phyloP scores from a whole-genome alignment of 2,329 filamentous ascomycete genomes.

The Didymella lethalis region DNA sequence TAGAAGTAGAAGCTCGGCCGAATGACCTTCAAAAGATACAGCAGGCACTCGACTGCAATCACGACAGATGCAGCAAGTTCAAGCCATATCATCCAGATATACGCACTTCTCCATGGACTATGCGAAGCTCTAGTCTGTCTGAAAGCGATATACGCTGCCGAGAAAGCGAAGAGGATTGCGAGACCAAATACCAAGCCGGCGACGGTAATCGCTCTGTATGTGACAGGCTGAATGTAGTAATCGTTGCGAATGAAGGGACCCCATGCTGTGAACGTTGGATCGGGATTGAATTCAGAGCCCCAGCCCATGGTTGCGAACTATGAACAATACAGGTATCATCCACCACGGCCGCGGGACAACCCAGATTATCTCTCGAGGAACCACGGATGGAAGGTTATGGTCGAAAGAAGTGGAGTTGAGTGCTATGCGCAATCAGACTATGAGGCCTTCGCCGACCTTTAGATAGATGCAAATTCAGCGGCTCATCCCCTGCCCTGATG shows the following conservation, averaged over 20 bases:
- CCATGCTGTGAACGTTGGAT: conserved; percentile 32
- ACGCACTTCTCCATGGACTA: conserved; percentile 44
- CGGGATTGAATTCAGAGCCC: conserved; percentile 24
- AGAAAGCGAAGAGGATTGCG: conserved; percentile 29
- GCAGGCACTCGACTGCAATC: conserved; percentile 51
- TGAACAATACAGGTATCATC: background rate
- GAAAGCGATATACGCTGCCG: conserved; percentile 43
- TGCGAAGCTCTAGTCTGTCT: conserved; percentile 35
- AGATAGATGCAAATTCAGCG: conserved; percentile 1
- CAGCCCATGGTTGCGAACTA: conserved; percentile 16
- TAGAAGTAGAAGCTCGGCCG: conserved; percentile 46
- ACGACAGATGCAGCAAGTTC: conserved; percentile 55
- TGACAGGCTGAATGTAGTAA: conserved; percentile 32
- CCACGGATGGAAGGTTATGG: background rate
- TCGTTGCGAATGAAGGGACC: conserved; percentile 37
- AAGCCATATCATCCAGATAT: conserved; percentile 59
- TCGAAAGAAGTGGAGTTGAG: background rate
- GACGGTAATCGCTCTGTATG: conserved; percentile 27
- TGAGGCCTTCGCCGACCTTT: background rate
- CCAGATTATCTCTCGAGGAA: too few species aligned
- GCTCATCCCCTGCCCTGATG: background rate
- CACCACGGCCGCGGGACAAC: background rate
- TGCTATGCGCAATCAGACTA: background rate
- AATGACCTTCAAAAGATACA: conserved; percentile 42
- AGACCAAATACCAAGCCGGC: conserved; percentile 32